Conservation (phyloP, 768 basidiomycete genomes). For the Agaricus sinodeliciosus region DNA sequence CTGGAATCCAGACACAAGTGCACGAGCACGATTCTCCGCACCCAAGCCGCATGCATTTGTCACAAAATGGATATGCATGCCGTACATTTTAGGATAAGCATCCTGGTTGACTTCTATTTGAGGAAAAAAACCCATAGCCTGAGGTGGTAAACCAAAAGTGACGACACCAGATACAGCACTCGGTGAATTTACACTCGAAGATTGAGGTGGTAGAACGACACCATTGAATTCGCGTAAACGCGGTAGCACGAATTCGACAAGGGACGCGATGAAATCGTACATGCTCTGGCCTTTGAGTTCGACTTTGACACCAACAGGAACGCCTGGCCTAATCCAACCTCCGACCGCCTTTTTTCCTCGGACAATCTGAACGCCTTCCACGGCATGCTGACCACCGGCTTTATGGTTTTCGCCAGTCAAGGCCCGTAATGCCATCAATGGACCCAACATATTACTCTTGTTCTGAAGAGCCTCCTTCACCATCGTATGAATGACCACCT, state of each 20-base stretch:
- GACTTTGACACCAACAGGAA: constrained; percentile 86
- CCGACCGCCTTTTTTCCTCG: constrained; percentile 61
- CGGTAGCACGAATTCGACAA: constrained; percentile 94
- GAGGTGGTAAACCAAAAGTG: constrained; percentile 77
- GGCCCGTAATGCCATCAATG: constrained; percentile 82
- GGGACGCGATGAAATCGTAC: constrained; percentile 87
- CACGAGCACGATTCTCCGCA: constrained; percentile 84
- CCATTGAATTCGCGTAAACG: constrained; percentile 88
- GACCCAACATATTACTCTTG: constrained; percentile 70
- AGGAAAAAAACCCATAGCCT: constrained; percentile 87
- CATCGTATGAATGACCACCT: constrained; percentile 83
- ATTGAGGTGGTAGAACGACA: constrained; percentile 68
- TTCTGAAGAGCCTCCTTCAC: constrained; percentile 71
- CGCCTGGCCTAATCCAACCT: constrained; percentile 79
- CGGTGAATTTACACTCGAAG: constrained; percentile 63
- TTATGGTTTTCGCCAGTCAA: constrained; percentile 77
- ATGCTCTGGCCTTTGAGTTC: constrained; percentile 86
- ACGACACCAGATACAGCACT: constrained; percentile 84
- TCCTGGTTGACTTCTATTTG: constrained; percentile 94
- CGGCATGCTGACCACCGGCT: constrained; percentile 64
- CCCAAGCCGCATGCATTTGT: constrained; percentile 86
- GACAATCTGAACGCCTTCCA: constrained; percentile 75
- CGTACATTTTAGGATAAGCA: constrained; percentile 76
- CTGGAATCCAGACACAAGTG: constrained; percentile 86
- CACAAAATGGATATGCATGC: constrained; percentile 92